These are phyloP conservation scores for Sporodiniella umbellata DNA, from an alignment of 371 early-diverging fungal genomes.

Conservation along the genomic window DNA sequence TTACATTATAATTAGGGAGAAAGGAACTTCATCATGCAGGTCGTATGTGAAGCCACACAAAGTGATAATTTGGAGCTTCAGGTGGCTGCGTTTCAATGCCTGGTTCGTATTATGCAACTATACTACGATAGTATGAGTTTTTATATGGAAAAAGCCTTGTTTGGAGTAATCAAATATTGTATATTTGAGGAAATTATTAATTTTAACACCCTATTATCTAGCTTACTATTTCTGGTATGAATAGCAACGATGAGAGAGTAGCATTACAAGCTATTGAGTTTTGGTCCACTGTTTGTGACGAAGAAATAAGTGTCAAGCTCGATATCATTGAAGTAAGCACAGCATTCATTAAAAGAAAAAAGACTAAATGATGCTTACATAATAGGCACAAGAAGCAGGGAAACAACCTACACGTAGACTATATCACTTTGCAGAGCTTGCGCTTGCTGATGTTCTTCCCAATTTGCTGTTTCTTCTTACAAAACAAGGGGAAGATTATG, in stretches of 20 bases:
- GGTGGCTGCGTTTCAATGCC: slow-evolving; percentile 88
- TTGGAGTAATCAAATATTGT: too few species aligned
- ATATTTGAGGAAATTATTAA: too few species aligned
- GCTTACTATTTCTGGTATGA: slow-evolving; percentile 91
- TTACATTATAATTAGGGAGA: slow-evolving; percentile 56
- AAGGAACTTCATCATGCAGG: slow-evolving; percentile 96
- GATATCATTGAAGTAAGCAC: slow-evolving; percentile 44
- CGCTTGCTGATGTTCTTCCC: slow-evolving; percentile 80
- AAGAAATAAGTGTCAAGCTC: slow-evolving; percentile 73
- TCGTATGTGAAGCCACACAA: slow-evolving; percentile 96
- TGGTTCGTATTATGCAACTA: slow-evolving; percentile 91
- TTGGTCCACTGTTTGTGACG: slow-evolving; percentile 97
- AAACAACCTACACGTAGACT: slow-evolving; percentile 52
- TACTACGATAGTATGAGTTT: slow-evolving; percentile 93
- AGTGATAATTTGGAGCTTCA: slow-evolving; percentile 70
- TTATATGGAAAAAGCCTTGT: slow-evolving; percentile 94
- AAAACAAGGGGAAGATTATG: slow-evolving; percentile 94
- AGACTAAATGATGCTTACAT: too few species aligned
- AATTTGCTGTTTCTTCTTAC: slow-evolving; percentile 87
- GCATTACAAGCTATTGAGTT: slow-evolving; percentile 97
- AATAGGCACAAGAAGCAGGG: slow-evolving; percentile 54
- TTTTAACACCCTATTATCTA: too few species aligned
- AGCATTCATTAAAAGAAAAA: neutral
- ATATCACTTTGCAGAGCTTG: slow-evolving; percentile 75
- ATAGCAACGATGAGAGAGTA: slow-evolving; percentile 74